Evolutionary conservation across 2,329 filamentous ascomycete species (phyloP).

Genomic region (Amauroascus verrucosus): DNA sequence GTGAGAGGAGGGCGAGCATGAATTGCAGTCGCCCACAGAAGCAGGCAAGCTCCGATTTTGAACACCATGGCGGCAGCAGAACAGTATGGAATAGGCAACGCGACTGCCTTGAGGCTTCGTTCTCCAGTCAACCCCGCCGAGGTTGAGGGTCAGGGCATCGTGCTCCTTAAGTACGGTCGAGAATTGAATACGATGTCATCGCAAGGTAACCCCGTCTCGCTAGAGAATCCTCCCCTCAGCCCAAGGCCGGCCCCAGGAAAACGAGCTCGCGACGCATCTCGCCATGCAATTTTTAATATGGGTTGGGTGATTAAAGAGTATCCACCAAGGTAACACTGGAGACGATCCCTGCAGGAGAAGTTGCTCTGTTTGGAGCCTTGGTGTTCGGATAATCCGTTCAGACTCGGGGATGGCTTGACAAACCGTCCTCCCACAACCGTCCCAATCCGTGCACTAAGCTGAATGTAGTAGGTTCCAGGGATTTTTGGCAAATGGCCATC

Average conservation of each 20-base stretch:
- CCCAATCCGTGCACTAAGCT: conserved; percentile 7
- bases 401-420: conserved; percentile 1
- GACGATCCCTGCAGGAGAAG: conserved; percentile 4
- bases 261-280: conserved; percentile 3
- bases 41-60: conserved; percentile 12
- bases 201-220: conserved; percentile 7
- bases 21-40: conserved; percentile 10
- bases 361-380: not conserved
- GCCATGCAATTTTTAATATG: not conserved
- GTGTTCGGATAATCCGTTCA: not conserved
- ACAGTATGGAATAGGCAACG: not conserved
- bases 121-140: conserved; percentile 1
- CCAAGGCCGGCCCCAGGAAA: not conserved
- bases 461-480: conserved; percentile 1
- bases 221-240: not conserved
- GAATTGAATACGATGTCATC: not conserved
- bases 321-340: conserved; percentile 7
- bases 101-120: not conserved
- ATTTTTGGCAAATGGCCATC: not conserved
- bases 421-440: conserved; percentile 2
- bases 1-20: conserved; percentile 10
- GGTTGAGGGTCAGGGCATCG: not conserved
- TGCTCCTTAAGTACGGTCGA: not conserved
- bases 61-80: conserved; percentile 11
- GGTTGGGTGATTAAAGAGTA: not conserved